A percentile compares a stretch with the other conserved stretches of the same genome.
phyloP scores from a whole-genome alignment of 306 rosid genomes.

The Casuarina glauca region DNA sequence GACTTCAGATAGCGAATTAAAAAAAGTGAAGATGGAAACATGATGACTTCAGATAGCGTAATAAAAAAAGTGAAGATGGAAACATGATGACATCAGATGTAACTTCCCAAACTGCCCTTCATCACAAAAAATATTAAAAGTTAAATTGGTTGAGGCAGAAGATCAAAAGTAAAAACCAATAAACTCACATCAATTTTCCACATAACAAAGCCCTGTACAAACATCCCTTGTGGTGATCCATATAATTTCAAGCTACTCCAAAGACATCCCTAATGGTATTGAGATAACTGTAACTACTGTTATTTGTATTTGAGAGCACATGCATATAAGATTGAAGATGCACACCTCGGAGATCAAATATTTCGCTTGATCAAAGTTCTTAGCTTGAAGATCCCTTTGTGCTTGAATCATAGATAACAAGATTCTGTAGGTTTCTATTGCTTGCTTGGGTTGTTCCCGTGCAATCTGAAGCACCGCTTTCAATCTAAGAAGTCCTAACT shows the following conservation, averaged over 20 bases:
- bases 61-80: not conserved
- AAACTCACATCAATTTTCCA: not conserved
- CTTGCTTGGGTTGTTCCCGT: slow-evolving; percentile 81
- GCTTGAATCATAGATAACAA: slow-evolving; percentile 76
- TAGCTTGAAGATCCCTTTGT: slow-evolving; percentile 49
- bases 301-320: not conserved
- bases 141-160: not conserved
- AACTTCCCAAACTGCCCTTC: too few species aligned
- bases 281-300: not conserved
- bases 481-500: slow-evolving; percentile 73
- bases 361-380: slow-evolving; percentile 36
- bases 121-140: not conserved
- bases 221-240: too few species aligned
- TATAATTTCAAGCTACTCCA: not conserved
- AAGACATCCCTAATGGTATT: not conserved
- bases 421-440: slow-evolving; percentile 86
- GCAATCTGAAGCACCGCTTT: slow-evolving; percentile 84
- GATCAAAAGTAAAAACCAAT: not conserved
- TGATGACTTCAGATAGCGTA: not conserved
- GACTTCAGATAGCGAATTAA: too few species aligned
- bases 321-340: not conserved
- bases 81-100: not conserved
- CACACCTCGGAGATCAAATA: slow-evolving; percentile 52
- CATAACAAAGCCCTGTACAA: not conserved
- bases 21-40: not conserved